Percentiles rank a stretch among this genome's conserved stretches.
phyloP scores from a whole-genome alignment of 2,329 filamentous ascomycete species.

The Aphanoascus verrucosus region DNA sequence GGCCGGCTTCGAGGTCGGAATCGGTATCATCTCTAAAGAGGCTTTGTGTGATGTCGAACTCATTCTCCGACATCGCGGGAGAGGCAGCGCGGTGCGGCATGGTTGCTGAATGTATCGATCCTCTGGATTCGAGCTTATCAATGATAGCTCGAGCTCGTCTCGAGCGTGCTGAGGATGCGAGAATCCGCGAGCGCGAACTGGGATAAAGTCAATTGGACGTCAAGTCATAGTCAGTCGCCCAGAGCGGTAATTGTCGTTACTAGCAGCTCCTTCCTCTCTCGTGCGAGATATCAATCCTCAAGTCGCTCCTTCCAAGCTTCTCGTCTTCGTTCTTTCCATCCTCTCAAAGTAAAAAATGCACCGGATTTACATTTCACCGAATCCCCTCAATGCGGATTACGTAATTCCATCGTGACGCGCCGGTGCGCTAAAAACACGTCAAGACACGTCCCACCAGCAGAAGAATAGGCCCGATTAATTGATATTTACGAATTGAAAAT shows the following conservation, averaged over 20 bases:
- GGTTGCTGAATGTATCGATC: conserved; percentile 2
- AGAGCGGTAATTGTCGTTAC: too few relatives aligned
- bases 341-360: neutral
- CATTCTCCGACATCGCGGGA: conserved; percentile 75
- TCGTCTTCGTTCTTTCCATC: neutral
- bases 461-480: neutral
- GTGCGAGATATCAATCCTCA: too few relatives aligned
- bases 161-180: conserved; percentile 9
- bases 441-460: neutral
- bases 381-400: neutral
- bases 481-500: neutral
- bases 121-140: neutral
- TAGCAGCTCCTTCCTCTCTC: too few relatives aligned
- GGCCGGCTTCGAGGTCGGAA: conserved; percentile 33
- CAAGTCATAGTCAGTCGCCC: too few relatives aligned
- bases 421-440: neutral
- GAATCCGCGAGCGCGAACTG: conserved; percentile 7
- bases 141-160: conserved; percentile 7
- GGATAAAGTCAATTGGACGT: too few relatives aligned
- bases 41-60: conserved; percentile 76
- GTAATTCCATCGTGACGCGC: conserved; percentile 3
- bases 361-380: neutral
- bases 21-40: conserved; percentile 55
- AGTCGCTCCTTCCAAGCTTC: neutral
- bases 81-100: conserved; percentile 69